phyloP scores from a whole-genome alignment of 2,329 filamentous ascomycete species.

The Diaporthe longicolla region DNA sequence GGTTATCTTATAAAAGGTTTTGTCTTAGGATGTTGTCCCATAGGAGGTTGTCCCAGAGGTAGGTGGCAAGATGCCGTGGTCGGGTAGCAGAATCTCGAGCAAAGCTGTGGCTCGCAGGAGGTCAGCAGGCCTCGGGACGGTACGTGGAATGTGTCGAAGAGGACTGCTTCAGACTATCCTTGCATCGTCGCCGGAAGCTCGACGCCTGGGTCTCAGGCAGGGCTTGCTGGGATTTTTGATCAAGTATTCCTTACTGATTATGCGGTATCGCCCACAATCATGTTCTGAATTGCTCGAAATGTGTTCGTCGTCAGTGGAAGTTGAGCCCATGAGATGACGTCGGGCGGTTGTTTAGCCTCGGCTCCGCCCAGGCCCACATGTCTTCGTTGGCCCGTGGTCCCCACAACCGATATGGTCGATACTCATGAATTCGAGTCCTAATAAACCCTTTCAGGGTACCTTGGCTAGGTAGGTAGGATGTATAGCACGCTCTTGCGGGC shows the following conservation, averaged over 20 bases:
- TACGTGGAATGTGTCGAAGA: not conserved
- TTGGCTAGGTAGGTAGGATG: not conserved
- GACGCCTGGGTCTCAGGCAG: not conserved
- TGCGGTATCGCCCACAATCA: not conserved
- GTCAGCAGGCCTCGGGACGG: not conserved
- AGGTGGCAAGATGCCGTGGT: too few relatives aligned
- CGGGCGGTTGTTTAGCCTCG: slow-evolving; percentile 16
- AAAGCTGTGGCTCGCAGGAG: not conserved
- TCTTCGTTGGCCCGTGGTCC: not conserved
- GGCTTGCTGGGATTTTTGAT: not conserved
- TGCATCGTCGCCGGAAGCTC: not conserved
- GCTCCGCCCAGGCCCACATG: slow-evolving; percentile 17
- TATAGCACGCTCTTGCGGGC: not conserved
- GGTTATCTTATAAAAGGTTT: too few relatives aligned
- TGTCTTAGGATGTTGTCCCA: too few relatives aligned
- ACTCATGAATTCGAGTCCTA: not conserved
- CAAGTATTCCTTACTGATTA: not conserved
- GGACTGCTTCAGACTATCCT: not conserved
- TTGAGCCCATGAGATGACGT: slow-evolving; percentile 22
- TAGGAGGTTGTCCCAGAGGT: too few relatives aligned
- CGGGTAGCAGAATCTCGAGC: too few relatives aligned
- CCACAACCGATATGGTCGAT: not conserved
- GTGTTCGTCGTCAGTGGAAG: not conserved
- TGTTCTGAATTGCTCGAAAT: not conserved
- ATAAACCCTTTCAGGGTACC: not conserved